phyloP scores from a whole-genome alignment of 1,284 basidiomycete species.

The Papiliotrema nemorosa region DNA sequence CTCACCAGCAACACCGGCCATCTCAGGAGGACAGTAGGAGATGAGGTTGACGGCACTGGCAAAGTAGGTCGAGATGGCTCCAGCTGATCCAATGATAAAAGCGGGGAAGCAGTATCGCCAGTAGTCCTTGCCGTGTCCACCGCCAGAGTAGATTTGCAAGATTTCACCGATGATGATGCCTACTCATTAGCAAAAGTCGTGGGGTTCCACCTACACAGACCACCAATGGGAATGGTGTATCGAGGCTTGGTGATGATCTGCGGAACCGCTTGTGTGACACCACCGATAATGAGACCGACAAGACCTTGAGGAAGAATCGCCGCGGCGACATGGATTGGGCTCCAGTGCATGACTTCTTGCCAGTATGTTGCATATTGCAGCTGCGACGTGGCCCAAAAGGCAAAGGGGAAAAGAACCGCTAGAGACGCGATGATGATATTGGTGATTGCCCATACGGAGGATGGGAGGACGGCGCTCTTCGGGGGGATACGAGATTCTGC shows the following conservation, averaged over 20 bases:
- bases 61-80: conserved; percentile 27
- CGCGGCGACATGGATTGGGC: conserved; percentile 35
- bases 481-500: conserved; percentile 25
- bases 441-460: conserved; percentile 34
- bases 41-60: conserved; percentile 28
- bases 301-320: conserved; percentile 42
- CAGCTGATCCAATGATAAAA: conserved; percentile 23
- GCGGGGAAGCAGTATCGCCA: conserved; percentile 42
- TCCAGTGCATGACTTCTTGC: conserved; percentile 22
- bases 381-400: conserved; percentile 32
- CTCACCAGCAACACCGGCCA: conserved; percentile 35
- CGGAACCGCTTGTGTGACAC: conserved; percentile 23
- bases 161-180: conserved; percentile 30
- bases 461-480: conserved; percentile 29
- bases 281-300: conserved; percentile 29
- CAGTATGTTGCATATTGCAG: conserved; percentile 31
- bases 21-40: conserved; percentile 36
- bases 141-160: conserved; percentile 35
- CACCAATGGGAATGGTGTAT: conserved; percentile 24
- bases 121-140: conserved; percentile 39
- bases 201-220: conserved; percentile 19
- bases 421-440: conserved; percentile 32
- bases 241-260: conserved; percentile 31
- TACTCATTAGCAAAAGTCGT: conserved; percentile 6
- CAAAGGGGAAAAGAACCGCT: conserved; percentile 24